These are phyloP conservation scores for Seiridium cupressi DNA, from an alignment of 2,329 filamentous ascomycete genomes.

Conservation along the genomic window DNA sequence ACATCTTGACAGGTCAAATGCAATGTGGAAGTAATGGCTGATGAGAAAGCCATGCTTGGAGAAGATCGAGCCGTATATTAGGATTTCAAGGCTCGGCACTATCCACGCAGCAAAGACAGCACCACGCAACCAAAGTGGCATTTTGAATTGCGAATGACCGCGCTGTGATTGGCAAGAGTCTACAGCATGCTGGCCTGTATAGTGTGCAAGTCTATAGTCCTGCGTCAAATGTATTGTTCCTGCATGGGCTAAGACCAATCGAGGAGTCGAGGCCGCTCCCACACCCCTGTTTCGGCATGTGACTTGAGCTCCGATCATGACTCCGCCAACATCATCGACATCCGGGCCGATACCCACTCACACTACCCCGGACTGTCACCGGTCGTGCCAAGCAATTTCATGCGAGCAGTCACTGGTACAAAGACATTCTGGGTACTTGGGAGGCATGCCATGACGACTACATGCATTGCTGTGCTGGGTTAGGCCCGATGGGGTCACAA, in stretches of 20 bases:
- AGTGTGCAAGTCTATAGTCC: not conserved
- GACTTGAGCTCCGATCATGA: not conserved
- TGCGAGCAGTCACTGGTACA: not conserved
- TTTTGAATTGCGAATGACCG: not conserved
- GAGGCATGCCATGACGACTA: too few species aligned
- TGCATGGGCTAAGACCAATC: not conserved
- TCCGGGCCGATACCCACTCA: slow-evolving; percentile 1
- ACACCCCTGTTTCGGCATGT: slow-evolving; percentile 1
- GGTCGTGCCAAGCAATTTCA: not conserved
- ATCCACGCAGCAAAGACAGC: not conserved
- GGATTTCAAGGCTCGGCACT: not conserved
- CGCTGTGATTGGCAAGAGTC: not conserved
- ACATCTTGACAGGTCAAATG: not conserved
- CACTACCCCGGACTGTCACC: not conserved
- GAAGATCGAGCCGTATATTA: not conserved
- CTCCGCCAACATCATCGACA: not conserved
- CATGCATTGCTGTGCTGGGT: too few species aligned
- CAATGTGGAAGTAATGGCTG: not conserved
- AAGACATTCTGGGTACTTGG: too few species aligned
- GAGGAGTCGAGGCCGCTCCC: not conserved
- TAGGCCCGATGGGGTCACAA: too few species aligned
- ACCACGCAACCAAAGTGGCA: not conserved
- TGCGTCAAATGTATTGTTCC: not conserved
- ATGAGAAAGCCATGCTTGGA: not conserved
- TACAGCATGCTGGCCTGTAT: not conserved